Conservation (phyloP, 2,329 filamentous ascomycete species). For the Bipolaris sorokiniana region DNA sequence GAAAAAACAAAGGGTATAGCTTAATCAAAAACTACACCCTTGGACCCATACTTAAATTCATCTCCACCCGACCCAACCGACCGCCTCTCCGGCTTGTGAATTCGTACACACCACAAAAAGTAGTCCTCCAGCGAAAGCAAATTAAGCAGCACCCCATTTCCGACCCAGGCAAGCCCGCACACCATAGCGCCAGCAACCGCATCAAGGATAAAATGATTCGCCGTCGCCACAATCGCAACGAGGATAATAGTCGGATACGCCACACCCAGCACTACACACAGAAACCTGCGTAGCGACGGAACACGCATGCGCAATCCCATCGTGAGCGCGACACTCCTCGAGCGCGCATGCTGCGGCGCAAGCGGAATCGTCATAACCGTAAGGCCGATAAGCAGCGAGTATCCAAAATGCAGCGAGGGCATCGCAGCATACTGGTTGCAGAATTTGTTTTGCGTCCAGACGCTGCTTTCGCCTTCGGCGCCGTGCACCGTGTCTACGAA, state of each 20-base stretch:
- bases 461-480: conserved; percentile 65
- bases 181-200: conserved; percentile 71
- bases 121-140: conserved; percentile 71
- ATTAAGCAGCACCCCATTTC: conserved; percentile 64
- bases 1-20: no score
- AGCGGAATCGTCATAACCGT: conserved; percentile 72
- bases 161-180: conserved; percentile 67
- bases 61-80: conserved; percentile 25
- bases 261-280: conserved; percentile 61
- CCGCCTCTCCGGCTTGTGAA: conserved; percentile 65
- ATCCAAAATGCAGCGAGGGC: conserved; percentile 78
- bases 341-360: conserved; percentile 58
- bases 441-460: conserved; percentile 75
- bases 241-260: conserved; percentile 70
- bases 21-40: conserved; percentile 28
- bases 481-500: conserved; percentile 67
- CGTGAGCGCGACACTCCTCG: conserved; percentile 38
- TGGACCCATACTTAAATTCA: conserved; percentile 22
- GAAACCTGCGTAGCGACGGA: conserved; percentile 59
- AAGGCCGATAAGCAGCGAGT: conserved; percentile 73
- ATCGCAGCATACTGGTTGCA: conserved; percentile 81
- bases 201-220: conserved; percentile 75
- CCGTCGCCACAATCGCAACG: conserved; percentile 71
- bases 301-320: conserved; percentile 47
- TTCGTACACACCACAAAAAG: conserved; percentile 66